Conservation (phyloP, 441 rosid genomes). For the Populus tomentosa region DNA sequence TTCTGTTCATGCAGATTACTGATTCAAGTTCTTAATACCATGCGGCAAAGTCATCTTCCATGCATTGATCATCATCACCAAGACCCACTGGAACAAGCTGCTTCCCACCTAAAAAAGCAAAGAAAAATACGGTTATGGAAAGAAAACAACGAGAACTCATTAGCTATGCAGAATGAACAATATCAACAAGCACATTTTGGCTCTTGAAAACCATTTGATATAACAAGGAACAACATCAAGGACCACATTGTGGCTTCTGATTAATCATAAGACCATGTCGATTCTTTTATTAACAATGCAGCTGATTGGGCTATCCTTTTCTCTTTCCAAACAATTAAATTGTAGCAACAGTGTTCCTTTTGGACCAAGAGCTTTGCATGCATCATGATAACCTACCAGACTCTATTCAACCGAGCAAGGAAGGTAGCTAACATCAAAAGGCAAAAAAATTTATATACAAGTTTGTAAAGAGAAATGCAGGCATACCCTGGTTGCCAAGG, state of each 20-base stretch:
- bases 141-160: neutral
- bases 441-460: neutral
- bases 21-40: conserved; percentile 49
- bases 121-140: neutral
- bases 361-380: neutral
- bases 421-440: neutral
- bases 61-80: conserved; percentile 27
- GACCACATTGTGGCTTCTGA: neutral
- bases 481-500: conserved; percentile 75
- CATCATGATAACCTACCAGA: neutral
- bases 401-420: neutral
- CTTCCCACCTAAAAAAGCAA: conserved; percentile 64
- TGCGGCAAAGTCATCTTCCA: conserved; percentile 92
- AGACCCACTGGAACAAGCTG: conserved; percentile 50
- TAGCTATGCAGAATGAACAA: neutral
- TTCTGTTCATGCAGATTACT: neutral
- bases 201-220: neutral
- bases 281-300: neutral
- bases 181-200: neutral
- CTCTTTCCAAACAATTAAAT: neutral
- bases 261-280: neutral
- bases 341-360: neutral
- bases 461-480: neutral
- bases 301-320: neutral
- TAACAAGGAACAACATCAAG: neutral